Base-by-base conservation (phyloP, 164 flowering plant genomes). In the Chimonanthus salicifolius region DNA sequence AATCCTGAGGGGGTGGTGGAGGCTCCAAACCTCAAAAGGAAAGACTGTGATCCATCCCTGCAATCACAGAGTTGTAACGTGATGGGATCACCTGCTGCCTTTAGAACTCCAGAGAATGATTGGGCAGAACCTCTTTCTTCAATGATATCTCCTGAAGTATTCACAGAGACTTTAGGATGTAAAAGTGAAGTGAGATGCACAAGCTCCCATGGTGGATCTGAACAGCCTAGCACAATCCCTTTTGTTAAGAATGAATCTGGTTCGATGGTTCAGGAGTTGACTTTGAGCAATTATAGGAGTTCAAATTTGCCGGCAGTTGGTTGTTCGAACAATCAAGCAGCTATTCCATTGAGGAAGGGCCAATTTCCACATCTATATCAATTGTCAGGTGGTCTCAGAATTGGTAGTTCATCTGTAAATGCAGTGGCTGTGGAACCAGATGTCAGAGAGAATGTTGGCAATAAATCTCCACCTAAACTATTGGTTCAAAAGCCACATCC, bases 231-330 rank as follows among this genome's bases (percentile, higher is more conserved):
- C 76, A 48, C 79, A 46, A 82, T 83, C 47, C 84, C 78, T 54
- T 79, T 47, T 5, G 71, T 69, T 66, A 67, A 74, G 74, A 87
- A 82, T 78, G 85, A 84, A 72, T 81, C 82, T 18, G 88, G 85
- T 51, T 71, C 62, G 58, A 82, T 84, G 81, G 91, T 92, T 77
- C 89, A 89, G 72, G 98, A 94, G 78, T 79, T 94, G 76, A 89
- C 88, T 11, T 75, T 94, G 62, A 83, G 72, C 60, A 83, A 85
- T 76, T 85, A 78, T 72, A 79, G 76, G 71, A 71, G 83, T n/a
- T 72, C 84, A 64, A 85, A 79, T 5, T 51, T 85, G 72, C 70
- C 85, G 7, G 75, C 81, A 21, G 84, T 83, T 75, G 90, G 86
- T 72, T 73, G 82, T 68, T 83, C 87, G 11, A 86, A 69, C 58